These are phyloP conservation scores for Chaetomidium leptoderma DNA, from an alignment of 495 filamentous ascomycete species.

Conservation along the genomic window DNA sequence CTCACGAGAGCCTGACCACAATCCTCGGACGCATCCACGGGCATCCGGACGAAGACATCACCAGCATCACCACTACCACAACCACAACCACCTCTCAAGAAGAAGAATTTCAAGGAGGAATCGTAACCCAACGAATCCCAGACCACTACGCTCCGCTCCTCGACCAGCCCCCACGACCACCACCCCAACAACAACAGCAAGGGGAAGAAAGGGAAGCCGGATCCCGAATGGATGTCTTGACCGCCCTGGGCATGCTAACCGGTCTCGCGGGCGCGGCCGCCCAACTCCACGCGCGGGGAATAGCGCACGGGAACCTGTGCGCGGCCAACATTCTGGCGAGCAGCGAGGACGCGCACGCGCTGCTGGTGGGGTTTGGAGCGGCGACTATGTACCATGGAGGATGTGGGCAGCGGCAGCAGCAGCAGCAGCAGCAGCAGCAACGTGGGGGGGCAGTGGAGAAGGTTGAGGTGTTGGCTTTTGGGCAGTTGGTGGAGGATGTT, in stretches of 20 bases:
- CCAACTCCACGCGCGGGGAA: constrained; percentile 41
- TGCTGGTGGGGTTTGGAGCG: constrained; percentile 44
- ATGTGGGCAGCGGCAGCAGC: too few relatives aligned
- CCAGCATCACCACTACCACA: too few relatives aligned
- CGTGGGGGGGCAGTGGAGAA: constrained; percentile 30
- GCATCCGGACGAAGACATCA: constrained; percentile 32
- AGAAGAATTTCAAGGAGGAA: constrained; percentile 30
- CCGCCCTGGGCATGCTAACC: constrained; percentile 34
- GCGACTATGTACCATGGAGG: constrained; percentile 37
- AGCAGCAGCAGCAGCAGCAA: not conserved
- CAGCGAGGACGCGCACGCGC: constrained; percentile 34
- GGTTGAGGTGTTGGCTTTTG: constrained; percentile 46
- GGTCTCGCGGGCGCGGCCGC: constrained; percentile 37
- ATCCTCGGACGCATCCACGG: constrained; percentile 40
- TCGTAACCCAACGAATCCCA: constrained; percentile 39
- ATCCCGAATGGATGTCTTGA: constrained; percentile 17
- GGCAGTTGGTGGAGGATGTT: constrained; percentile 41
- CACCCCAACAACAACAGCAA: not conserved
- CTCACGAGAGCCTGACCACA: constrained; percentile 43
- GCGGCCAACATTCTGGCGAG: constrained; percentile 43
- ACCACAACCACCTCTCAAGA: not conserved
- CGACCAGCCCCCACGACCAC: constrained; percentile 15
- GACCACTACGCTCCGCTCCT: constrained; percentile 28
- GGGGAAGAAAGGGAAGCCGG: not conserved
- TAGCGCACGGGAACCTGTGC: constrained; percentile 44